Base-by-base conservation (phyloP, 2,329 filamentous ascomycete species). In the Parafenestella ontariensis region DNA sequence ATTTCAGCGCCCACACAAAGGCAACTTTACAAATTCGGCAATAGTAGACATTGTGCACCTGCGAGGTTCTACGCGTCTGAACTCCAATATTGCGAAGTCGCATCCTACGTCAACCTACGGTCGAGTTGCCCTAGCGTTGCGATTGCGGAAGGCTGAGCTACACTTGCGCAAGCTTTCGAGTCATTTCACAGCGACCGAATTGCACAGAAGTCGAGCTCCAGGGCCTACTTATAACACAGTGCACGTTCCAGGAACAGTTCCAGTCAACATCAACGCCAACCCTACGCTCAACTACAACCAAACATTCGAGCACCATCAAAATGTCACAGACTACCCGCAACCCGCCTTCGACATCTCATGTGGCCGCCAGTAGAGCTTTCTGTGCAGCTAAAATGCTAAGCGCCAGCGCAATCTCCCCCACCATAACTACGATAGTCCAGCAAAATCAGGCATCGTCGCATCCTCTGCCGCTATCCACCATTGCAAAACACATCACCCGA, bases 401-500 rank as follows among this genome's bases (percentile, higher is more conserved):
- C 23, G 18, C 18, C 21, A 15, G 11, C 11, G 11, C 37, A 24
- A 15, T 6, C 20, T 10, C 13, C n/a, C 11, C 18, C 37, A 23
- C 9, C 17, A 39, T 40, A n/a, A n/a, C 5, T 7, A 15, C 20
- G 10, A 11, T 40, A 11, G 18, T 3, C 20, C 37, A 23, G 18
- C 37, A 40, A 40, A 8, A 11, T 23, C 37, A 23, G 15, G 21
- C 18, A 23, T 3, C 20, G n/a, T 23, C 20, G 15, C 10, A 23
- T 4, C 20, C 37, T 7, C 24, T 46, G 7, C 21, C 59, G 0
- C 43, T 60, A 10, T 49, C 36, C 9, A 15, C 36, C 11, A 47
- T 48, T 7, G 52, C 56, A 13, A 57, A 55, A 18, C 31, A 36
- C 1, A 33, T 62, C 41, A 52, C 59, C 0, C 15, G 18, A 10